Conservation (phyloP, 495 filamentous ascomycete genomes). For the Pyrenula aspistea region DNA sequence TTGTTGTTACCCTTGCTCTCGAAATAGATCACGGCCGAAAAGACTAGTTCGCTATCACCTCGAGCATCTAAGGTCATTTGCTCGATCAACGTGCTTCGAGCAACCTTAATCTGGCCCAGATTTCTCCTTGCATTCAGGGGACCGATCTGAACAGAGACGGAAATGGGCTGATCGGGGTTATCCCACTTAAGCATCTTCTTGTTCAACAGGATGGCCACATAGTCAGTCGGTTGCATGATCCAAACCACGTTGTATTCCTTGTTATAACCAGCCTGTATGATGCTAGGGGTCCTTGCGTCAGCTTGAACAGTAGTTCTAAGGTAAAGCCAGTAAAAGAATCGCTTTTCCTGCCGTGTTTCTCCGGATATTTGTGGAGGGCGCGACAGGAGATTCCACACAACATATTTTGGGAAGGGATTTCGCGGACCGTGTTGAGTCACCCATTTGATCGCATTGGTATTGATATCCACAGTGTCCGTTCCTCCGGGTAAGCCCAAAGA, state of each 20-base stretch:
- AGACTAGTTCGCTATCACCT: background rate
- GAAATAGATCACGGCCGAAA: background rate
- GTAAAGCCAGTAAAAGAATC: background rate
- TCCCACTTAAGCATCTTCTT: background rate
- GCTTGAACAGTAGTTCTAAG: background rate
- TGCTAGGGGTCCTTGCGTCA: background rate
- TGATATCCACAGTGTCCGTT: background rate
- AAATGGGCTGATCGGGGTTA: background rate
- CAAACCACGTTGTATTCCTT: background rate
- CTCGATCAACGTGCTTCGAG: background rate
- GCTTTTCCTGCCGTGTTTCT: background rate
- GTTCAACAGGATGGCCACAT: background rate
- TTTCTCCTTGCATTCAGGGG: background rate
- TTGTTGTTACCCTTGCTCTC: no score
- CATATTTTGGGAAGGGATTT: background rate
- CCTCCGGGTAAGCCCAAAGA: background rate
- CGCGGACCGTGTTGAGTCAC: background rate
- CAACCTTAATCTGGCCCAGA: background rate
- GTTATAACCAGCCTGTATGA: background rate
- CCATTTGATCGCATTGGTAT: background rate
- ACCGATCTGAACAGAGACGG: background rate
- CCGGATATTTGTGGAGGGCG: background rate
- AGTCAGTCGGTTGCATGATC: background rate
- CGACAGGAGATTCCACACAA: background rate
- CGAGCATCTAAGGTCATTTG: background rate